Conservation (phyloP, 2,329 filamentous ascomycete genomes). For the Metarhizium sp. region DNA sequence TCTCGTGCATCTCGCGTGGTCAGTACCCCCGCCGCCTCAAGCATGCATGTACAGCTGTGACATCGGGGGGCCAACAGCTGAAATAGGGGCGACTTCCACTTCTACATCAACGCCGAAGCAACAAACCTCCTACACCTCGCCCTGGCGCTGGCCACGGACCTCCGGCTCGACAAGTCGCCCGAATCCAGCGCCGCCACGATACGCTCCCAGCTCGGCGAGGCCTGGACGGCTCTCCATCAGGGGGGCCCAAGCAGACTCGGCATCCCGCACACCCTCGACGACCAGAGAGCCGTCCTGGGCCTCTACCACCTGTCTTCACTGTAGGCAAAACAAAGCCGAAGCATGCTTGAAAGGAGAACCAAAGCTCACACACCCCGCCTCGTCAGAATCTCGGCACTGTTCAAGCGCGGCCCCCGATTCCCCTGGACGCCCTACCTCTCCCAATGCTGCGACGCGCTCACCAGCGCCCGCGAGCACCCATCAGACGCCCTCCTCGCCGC, state of each 20-base stretch:
- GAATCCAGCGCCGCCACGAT: no score
- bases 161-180: no score
- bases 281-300: conserved; percentile 30
- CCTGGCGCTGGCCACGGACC: conserved; percentile 12
- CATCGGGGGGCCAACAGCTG: no score
- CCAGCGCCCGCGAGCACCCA: conserved; percentile 17
- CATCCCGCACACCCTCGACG: conserved; percentile 11
- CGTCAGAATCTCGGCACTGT: conserved; percentile 16
- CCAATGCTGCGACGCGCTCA: conserved; percentile 23
- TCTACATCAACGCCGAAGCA: conserved; percentile 25
- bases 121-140: conserved; percentile 31
- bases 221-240: no score
- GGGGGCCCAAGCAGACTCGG: no score
- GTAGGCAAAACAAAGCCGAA: conserved; percentile 11
- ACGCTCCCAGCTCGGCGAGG: no score
- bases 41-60: no score
- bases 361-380: background rate
- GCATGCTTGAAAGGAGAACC: background rate
- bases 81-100: conserved; percentile 27
- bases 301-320: conserved; percentile 28
- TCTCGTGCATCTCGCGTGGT: conserved; percentile 17
- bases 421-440: conserved; percentile 23
- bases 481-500: conserved; percentile 23
- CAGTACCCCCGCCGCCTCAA: conserved; percentile 11
- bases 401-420: conserved; percentile 22